A percentile compares a stretch with the other conserved stretches of the same genome.
These are phyloP conservation scores for Sporothrix luriei DNA, from an alignment of 2,329 filamentous ascomycete species.

Conservation along the genomic window DNA sequence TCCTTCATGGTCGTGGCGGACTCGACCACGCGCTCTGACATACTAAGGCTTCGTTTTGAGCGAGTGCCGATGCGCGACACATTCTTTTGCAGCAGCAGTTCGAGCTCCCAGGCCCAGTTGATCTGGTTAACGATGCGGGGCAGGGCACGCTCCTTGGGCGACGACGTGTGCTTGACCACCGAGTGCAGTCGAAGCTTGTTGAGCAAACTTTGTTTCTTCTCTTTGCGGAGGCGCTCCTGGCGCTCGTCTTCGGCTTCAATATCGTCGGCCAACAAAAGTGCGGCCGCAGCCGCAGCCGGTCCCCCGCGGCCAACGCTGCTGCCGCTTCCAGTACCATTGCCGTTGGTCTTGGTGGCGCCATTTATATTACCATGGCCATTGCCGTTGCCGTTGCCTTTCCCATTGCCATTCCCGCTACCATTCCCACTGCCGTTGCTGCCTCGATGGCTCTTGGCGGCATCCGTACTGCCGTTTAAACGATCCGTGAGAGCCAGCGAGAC, in stretches of 20 bases:
- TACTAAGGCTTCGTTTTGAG: constrained; percentile 81
- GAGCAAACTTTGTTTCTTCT: constrained; percentile 67
- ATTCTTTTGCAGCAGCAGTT: constrained; percentile 84
- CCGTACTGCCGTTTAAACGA: constrained; percentile 51
- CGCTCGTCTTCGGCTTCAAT: constrained; percentile 73
- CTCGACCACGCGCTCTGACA: constrained; percentile 91
- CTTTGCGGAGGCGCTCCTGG: constrained; percentile 60
- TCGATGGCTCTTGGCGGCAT: not conserved
- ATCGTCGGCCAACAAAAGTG: constrained; percentile 43
- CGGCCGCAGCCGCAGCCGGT: constrained; percentile 10
- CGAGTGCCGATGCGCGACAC: constrained; percentile 80
- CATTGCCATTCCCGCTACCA: not conserved
- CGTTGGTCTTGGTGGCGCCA: constrained; percentile 34
- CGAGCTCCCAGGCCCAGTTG: constrained; percentile 92
- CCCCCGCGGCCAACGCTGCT: not conserved
- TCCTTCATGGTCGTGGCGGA: constrained; percentile 86
- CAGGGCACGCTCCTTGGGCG: constrained; percentile 80
- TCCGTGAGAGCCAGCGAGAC: constrained; percentile 85
- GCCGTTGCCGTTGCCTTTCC: not conserved
- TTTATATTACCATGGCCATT: too few relatives aligned
- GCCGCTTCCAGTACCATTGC: not conserved
- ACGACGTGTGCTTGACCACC: constrained; percentile 73
- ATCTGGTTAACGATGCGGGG: constrained; percentile 86
- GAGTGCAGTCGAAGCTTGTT: constrained; percentile 89
- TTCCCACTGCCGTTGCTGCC: constrained; percentile 35